Base-by-base conservation (phyloP, 306 rosid genomes). In the Hippophae tibetana region DNA sequence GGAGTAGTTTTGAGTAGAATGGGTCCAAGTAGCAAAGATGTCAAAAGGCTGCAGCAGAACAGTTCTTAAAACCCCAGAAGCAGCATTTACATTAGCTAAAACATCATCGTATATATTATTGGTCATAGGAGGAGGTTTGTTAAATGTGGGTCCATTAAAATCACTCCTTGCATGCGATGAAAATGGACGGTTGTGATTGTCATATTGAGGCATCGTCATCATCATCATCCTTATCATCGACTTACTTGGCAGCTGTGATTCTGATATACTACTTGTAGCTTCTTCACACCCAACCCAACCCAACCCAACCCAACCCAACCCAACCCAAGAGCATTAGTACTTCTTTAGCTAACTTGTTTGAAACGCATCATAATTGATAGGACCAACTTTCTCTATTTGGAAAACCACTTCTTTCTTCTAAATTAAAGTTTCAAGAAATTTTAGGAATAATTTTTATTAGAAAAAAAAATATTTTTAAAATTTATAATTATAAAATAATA, bases 11-110 rank as follows among this genome's bases (percentile, higher is more conserved):
- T 41, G 63, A 71, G 73, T 31, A 18, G 64, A 6, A 70, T 75
- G 5, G 52, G 69, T 31, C 50, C 66, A 9, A 72, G 79, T 5
- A 43, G 69, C 23, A 48, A 67, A 43, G 42, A 62, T 58, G 67
- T 79, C 61, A 77, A 77, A 81, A 81, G 88, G 84, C 79, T 79
- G 86, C 79, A 76, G 86, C 79, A 83, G 67, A 62, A 65, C 11
- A 18, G 51, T 6, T 65, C 71, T 71, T 69, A 57, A 68, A 68
- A 64, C 65, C 43, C 68, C 67, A 68, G 41, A 56, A 68, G 62
- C 13, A 65, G 56, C 58, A 64, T 38, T 57, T 42, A 18, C 55
- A 43, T 14, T 61, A 61, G 44, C 72, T 31, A 31, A 31, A 65
- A 9, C 60, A 46, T 47, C 54, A 63, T 68, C 61, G 80, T 65